phyloP scores from a whole-genome alignment of 371 early-diverging fungal species.

The Capniomyces stellatus region DNA sequence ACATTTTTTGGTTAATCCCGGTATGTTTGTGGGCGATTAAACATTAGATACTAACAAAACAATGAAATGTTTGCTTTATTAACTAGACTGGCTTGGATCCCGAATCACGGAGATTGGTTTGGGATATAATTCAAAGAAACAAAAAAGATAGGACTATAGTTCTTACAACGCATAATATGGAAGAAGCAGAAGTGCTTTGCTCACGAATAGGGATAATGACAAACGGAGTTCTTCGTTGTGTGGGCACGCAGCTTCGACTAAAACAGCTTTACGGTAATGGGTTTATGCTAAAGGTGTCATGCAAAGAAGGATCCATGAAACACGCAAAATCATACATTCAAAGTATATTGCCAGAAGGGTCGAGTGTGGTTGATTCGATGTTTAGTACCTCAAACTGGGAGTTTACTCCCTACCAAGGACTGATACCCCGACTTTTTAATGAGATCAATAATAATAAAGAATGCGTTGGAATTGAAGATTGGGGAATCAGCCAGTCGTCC shows the following conservation, averaged over 20 bases:
- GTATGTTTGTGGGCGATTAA: too few relatives aligned
- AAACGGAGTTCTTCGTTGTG: not conserved
- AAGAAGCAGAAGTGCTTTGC: not conserved
- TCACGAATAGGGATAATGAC: not conserved
- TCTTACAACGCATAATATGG: not conserved
- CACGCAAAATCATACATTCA: not conserved
- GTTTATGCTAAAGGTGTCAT: slow-evolving; percentile 8
- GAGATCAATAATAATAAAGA: not conserved
- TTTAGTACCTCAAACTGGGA: not conserved
- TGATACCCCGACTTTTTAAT: not conserved
- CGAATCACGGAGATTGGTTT: too few relatives aligned
- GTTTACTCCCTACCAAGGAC: not conserved
- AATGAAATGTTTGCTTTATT: too few relatives aligned
- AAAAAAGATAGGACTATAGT: not conserved
- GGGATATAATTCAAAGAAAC: too few relatives aligned
- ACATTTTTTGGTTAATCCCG: too few relatives aligned
- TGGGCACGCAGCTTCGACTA: not conserved
- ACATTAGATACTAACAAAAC: too few relatives aligned
- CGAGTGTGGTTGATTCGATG: not conserved
- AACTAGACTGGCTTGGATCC: too few relatives aligned
- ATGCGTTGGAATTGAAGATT: not conserved
- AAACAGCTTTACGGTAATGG: not conserved
- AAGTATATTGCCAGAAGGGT: not conserved
- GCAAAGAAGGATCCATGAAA: not conserved
- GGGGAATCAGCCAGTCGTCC: not conserved